Conservation (phyloP, 371 early-diverging fungal species). For the Mucor irregularis region DNA sequence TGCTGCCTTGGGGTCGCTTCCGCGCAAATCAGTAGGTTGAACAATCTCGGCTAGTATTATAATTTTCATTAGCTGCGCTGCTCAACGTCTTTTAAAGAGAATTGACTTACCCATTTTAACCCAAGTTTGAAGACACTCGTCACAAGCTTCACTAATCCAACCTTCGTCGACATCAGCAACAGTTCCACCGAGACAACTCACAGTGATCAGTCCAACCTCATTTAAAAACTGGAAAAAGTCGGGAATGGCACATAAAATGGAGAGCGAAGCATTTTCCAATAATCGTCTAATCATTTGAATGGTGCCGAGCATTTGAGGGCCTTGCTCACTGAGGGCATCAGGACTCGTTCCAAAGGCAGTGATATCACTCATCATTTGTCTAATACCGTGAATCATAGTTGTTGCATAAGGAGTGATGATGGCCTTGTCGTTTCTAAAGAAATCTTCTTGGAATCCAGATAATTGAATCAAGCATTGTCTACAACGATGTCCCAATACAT, state of each 20-base stretch:
- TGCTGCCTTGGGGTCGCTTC: constrained; percentile 10
- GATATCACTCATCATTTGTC: constrained; percentile 52
- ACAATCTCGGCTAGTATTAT: constrained; percentile 24
- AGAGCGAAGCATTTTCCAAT: constrained; percentile 40
- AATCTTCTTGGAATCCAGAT: constrained; percentile 67
- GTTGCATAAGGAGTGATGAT: constrained; percentile 47
- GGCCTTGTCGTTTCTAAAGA: constrained; percentile 52
- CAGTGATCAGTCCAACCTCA: constrained; percentile 62
- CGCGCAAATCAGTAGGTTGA: constrained; percentile 28
- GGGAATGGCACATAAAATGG: constrained; percentile 48
- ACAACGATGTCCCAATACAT: constrained; percentile 54
- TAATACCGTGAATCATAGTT: constrained; percentile 57
- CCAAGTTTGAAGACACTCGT: constrained; percentile 74
- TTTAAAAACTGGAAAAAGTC: constrained; percentile 66
- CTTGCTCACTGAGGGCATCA: constrained; percentile 37
- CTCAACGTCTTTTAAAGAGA: not conserved
- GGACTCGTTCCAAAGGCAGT: constrained; percentile 31
- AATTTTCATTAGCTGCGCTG: not conserved
- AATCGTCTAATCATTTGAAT: constrained; percentile 53
- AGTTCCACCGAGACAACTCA: constrained; percentile 59
- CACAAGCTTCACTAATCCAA: constrained; percentile 70
- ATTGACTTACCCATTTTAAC: constrained; percentile 60
- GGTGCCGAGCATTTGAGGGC: constrained; percentile 51
- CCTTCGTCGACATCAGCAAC: constrained; percentile 53
- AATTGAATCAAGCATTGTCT: constrained; percentile 71